Base-by-base conservation (phyloP, 2,329 filamentous ascomycete species). In the Byssothecium circinans region DNA sequence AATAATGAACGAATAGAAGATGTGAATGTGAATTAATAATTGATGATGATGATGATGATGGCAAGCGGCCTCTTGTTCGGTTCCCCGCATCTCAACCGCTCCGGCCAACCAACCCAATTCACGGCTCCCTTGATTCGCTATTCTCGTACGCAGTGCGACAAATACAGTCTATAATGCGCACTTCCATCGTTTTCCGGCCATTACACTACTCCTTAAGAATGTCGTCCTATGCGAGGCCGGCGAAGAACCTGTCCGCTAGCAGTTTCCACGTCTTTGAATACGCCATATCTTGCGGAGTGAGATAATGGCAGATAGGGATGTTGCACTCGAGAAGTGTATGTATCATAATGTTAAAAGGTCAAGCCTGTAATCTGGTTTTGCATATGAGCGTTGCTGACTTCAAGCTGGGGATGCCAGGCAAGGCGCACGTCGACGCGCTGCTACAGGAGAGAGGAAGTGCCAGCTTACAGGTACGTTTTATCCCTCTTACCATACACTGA, bases 341-440 rank as follows among this genome's bases (percentile, higher is more conserved):
- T 25, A 25, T n/a, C n/a, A n/a, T n/a, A n/a, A n/a, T n/a, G n/a
- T n/a, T n/a, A n/a, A n/a, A n/a, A n/a, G n/a, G n/a, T 25, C 23
- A 25, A 25, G 6, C 23, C 23, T 25, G n/a, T n/a, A n/a, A n/a
- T n/a, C n/a, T n/a, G n/a, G n/a, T n/a, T n/a, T n/a, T n/a, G n/a
- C n/a, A n/a, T 10, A 10, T 5, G 23, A 25, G 23, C 6, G 5
- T 25, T 25, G 23, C 10, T 32, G 29, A 32, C 29, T 32, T 32
- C 7, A 32, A n/a, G 7, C 29, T n/a, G 29, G 4, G 23, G 23
- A 10, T 25, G 5, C 23, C 23, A 25, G 23, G 42, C 40, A 52
- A 39, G n/a, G 41, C 19, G 5, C 49, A 57, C 41, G 23, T 57
- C 20, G 47, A 53, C 10, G 43, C 49, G 3, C 32, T 55, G 1